Evolutionary conservation across 2,329 filamentous ascomycete genomes (phyloP).

Genomic region (Allantophomopsis cytisporea): DNA sequence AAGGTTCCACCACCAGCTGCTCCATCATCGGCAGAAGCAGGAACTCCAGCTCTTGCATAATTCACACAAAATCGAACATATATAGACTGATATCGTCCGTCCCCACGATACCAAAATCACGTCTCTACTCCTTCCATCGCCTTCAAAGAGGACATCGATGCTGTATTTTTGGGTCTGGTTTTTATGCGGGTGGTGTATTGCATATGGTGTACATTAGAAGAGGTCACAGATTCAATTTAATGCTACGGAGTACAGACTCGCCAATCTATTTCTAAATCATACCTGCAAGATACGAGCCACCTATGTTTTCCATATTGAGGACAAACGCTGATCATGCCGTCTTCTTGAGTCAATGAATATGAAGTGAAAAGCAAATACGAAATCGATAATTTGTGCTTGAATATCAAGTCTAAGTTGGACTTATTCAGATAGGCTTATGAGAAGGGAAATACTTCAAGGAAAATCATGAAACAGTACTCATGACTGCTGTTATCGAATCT

Average conservation of each 20-base stretch:
- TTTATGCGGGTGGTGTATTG: slow-evolving; percentile 9
- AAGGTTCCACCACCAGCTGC: slow-evolving; percentile 14
- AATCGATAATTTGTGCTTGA: no score
- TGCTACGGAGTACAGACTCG: slow-evolving; percentile 1
- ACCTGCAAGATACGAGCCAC: not conserved
- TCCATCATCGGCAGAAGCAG: slow-evolving; percentile 16
- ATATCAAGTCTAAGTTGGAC: no score
- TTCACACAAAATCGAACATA: slow-evolving; percentile 3
- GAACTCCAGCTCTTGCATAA: slow-evolving; percentile 16
- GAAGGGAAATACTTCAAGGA: no score
- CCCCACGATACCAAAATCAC: slow-evolving; percentile 1
- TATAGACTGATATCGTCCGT: slow-evolving; percentile 6
- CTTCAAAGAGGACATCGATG: slow-evolving; percentile 10
- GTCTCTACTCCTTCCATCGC: slow-evolving; percentile 18
- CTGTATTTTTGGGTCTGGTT: slow-evolving; percentile 12
- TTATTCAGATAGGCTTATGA: no score
- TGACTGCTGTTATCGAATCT: no score
- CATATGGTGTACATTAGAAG: slow-evolving; percentile 7
- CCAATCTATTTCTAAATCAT: slow-evolving; percentile 6
- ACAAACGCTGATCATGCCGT: no score
- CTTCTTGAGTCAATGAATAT: no score
- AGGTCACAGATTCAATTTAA: no score
- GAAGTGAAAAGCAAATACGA: no score
- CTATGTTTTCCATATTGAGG: no score
- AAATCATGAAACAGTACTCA: no score